Base-by-base conservation (phyloP, 805 yeast species). In the Kregervanrija delftensis region DNA sequence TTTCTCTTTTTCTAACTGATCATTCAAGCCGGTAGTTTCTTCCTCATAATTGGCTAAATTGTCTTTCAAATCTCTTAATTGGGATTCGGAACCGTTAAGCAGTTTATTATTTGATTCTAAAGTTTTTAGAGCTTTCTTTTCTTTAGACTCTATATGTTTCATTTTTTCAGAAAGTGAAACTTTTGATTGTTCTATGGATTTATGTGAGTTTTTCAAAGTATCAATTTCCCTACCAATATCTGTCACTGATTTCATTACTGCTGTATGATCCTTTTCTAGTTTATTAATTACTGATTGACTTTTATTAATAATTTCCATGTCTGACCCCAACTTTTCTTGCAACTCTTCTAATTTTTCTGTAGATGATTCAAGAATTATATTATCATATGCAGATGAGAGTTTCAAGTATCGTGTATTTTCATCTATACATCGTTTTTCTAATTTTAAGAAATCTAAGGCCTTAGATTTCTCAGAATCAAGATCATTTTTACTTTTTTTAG, bases 131-230 rank as follows among this genome's bases (percentile, higher is more conserved):
- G 79, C 67, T 54, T 84, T 86, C 52, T 73, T 76, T 37, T 69
- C 70, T 55, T 83, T 85, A 32, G 67, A 69, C 31, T 66, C 72
- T 37, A 80, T 61, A 59, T 84, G 86, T 62, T 85, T 88, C 43
- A 74, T 65, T 61, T 80, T 83, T 63, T 91, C 97, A 52, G 87
- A 90, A 43, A 77, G 63, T 4, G 90, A 74, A 11, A 86, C 87
- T 43, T 72, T 77, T 13, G 74, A 76, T 42, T 79, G 74, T 51
- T 80, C 83, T 9, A 69, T 64, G 41, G 69, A 66, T 48, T 66
- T 69, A 40, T 71, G 73, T 3, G 56, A 47, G 5, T 59, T 59
- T 38, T 68, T 65, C 6, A 22, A 22, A 22, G 6, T 22, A 22
- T 22, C 28, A 22, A 22, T 22, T 6, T 22, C 28, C 28, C 28